A percentile compares a stretch with the other conserved stretches of the same genome.
phyloP scores from a whole-genome alignment of 805 yeast species.

The Blastobotrys parvus region DNA sequence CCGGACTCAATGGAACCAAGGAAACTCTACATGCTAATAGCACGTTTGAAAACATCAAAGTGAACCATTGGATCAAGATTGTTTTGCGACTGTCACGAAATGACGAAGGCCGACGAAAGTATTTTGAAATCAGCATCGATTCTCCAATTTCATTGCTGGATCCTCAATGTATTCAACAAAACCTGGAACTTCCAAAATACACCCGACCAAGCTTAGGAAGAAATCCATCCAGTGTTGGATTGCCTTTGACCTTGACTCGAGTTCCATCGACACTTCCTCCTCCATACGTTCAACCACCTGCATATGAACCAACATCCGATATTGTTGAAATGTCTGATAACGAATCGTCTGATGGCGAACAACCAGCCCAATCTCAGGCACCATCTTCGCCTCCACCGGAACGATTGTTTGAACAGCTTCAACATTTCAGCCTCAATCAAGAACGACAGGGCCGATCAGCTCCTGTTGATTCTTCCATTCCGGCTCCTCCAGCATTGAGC shows the following conservation, averaged over 20 bases:
- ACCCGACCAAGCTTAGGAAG: not conserved
- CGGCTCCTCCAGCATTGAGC: no score
- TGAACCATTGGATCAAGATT: constrained; percentile 93
- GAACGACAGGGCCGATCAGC: no score
- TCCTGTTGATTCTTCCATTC: no score
- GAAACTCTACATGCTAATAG: constrained; percentile 73
- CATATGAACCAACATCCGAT: no score
- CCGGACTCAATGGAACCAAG: constrained; percentile 44
- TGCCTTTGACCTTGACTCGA: not conserved
- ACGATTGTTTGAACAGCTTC: no score
- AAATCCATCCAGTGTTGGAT: constrained; percentile 1
- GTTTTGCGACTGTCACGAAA: constrained; percentile 68
- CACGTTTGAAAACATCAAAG: constrained; percentile 65
- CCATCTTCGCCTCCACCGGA: no score
- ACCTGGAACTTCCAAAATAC: constrained; percentile 33
- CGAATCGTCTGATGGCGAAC: no score
- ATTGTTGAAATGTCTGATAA: no score
- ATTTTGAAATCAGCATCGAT: constrained; percentile 89
- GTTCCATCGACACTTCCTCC: not conserved
- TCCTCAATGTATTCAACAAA: constrained; percentile 43
- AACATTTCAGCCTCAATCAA: no score
- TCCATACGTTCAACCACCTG: constrained; percentile 43
- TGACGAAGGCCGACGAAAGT: constrained; percentile 67
- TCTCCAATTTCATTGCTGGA: constrained; percentile 84
- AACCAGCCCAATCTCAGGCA: no score